phyloP scores from a whole-genome alignment of 2,329 filamentous ascomycete species.

The Aspergillus tubingensis region DNA sequence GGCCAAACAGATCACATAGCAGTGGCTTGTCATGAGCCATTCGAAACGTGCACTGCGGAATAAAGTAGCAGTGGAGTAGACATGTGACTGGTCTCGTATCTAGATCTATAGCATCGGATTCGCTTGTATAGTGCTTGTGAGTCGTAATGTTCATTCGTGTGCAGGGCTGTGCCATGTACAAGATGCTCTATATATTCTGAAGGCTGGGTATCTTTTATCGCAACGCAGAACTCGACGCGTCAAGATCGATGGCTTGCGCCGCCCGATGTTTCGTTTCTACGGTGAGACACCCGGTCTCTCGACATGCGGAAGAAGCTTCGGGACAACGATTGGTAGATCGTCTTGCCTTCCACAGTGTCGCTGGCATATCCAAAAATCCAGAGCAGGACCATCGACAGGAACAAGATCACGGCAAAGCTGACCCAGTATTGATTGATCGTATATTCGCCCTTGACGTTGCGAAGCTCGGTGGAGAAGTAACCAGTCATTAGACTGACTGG shows the following conservation, averaged over 20 bases:
- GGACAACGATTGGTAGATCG: slow-evolving; percentile 50
- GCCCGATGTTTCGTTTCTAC: slow-evolving; percentile 15
- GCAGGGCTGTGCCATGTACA: neutral
- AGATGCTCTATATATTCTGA: neutral
- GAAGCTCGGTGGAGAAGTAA: slow-evolving; percentile 70
- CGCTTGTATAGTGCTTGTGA: neutral
- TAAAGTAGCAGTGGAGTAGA: neutral
- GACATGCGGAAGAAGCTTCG: slow-evolving; percentile 39
- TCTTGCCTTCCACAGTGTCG: slow-evolving; percentile 58
- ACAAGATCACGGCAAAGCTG: slow-evolving; percentile 64
- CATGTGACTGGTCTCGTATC: neutral
- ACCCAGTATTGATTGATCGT: slow-evolving; percentile 67
- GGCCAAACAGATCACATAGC: neutral
- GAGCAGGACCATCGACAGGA: slow-evolving; percentile 60
- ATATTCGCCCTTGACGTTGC: slow-evolving; percentile 59
- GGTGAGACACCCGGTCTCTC: slow-evolving; percentile 28
- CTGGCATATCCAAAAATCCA: slow-evolving; percentile 60
- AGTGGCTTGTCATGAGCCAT: neutral
- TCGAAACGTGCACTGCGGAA: neutral
- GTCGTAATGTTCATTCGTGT: neutral
- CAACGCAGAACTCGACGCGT: neutral
- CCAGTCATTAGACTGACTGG: slow-evolving; percentile 73
- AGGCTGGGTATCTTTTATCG: neutral
- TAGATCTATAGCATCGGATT: neutral
- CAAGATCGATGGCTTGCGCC: neutral